Conservation (phyloP, 805 yeast genomes). For the Saccharomycopsis microspora region DNA sequence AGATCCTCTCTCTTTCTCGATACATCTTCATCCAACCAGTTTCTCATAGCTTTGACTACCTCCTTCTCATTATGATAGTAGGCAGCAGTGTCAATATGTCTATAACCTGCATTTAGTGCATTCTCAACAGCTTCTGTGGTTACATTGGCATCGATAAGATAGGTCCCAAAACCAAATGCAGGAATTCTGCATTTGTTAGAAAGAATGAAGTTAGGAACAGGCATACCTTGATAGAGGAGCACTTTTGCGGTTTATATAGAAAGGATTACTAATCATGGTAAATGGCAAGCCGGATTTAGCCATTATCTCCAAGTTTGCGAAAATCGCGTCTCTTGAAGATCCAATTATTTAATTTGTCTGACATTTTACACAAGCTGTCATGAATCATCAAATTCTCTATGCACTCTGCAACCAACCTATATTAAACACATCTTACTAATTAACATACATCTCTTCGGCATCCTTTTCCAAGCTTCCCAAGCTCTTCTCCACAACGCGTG, state of each 20-base stretch:
- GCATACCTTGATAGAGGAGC: too few species aligned
- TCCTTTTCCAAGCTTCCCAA: slow-evolving; percentile 9
- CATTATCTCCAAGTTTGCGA: too few species aligned
- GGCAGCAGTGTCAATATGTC: slow-evolving; percentile 66
- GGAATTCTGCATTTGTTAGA: slow-evolving; percentile 48
- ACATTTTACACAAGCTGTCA: too few species aligned
- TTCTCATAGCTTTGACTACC: slow-evolving; percentile 46
- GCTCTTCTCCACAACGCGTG: slow-evolving; percentile 2
- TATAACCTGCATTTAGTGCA: slow-evolving; percentile 56
- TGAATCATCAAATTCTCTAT: too few species aligned
- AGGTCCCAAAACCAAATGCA: slow-evolving; percentile 45
- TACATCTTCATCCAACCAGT: slow-evolving; percentile 36
- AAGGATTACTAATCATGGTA: too few species aligned
- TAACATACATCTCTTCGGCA: slow-evolving; percentile 12
- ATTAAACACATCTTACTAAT: too few species aligned
- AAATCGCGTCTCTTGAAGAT: too few species aligned
- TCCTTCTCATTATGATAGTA: slow-evolving; percentile 52
- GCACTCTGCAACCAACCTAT: too few species aligned
- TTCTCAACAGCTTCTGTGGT: slow-evolving; percentile 35
- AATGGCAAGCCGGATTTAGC: too few species aligned
- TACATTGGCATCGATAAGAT: slow-evolving; percentile 27
- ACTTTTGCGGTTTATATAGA: too few species aligned
- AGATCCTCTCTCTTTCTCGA: slow-evolving; percentile 27
- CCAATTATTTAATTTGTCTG: too few species aligned
- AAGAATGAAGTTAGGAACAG: slow-evolving; percentile 20